These are phyloP conservation scores for Solanum paucissectum DNA, from an alignment of 257 asterid genomes.

Conservation along the genomic window DNA sequence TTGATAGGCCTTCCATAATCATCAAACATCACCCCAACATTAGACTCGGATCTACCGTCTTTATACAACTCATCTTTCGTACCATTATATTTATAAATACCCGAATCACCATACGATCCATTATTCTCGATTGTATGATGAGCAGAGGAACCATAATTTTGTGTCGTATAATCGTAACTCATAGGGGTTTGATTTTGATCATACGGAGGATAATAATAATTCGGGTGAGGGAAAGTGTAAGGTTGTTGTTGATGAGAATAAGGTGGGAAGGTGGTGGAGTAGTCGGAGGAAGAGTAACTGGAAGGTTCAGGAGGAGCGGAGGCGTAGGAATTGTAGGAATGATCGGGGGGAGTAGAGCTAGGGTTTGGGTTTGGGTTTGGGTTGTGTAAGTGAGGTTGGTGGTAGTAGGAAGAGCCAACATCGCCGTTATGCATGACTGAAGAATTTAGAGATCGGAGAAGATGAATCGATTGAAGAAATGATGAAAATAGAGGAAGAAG, in stretches of 20 bases:
- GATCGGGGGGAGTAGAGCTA: constrained; percentile 20
- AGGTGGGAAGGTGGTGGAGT: constrained; percentile 23
- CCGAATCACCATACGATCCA: constrained; percentile 32
- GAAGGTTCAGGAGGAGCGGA: constrained; percentile 65
- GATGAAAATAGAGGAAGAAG: constrained; percentile 20
- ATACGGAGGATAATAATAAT: constrained; percentile 14
- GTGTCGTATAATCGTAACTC: constrained; percentile 19
- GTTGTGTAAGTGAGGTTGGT: constrained; percentile 26
- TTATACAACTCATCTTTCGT: constrained; percentile 33
- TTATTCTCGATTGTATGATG: constrained; percentile 15
- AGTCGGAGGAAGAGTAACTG: not conserved
- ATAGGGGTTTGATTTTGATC: constrained; percentile 10
- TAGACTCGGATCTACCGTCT: constrained; percentile 14
- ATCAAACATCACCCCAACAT: constrained; percentile 53
- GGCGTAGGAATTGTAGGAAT: constrained; percentile 21
- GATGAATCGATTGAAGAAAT: constrained; percentile 19
- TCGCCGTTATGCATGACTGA: constrained; percentile 22
- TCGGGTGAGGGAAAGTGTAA: constrained; percentile 26
- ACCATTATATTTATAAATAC: constrained; percentile 53
- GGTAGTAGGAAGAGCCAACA: constrained; percentile 38
- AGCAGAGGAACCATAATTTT: constrained; percentile 11
- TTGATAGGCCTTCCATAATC: constrained; percentile 87
- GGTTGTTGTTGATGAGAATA: constrained; percentile 12
- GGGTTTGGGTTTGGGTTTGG: constrained; percentile 17
- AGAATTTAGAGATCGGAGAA: not conserved